A percentile compares a stretch with the other conserved stretches of the same genome.
phyloP scores from a whole-genome alignment of 2,329 filamentous ascomycete species.

The Tolypocladium paradoxum region DNA sequence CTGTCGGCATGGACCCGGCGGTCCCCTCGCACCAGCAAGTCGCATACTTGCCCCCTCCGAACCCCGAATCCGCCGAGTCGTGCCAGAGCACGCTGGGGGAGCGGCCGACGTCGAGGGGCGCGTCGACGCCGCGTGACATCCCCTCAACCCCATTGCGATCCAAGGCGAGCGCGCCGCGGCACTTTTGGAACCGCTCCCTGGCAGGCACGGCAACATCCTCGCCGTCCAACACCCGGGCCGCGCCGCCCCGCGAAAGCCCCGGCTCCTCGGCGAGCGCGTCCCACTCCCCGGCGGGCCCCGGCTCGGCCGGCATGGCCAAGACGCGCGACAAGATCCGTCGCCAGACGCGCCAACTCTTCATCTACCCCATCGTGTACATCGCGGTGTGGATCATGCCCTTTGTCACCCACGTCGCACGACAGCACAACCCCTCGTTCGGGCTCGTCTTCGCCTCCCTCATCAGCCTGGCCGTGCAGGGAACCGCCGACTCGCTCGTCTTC shows the following conservation, averaged over 20 bases:
- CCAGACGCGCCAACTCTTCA: constrained; percentile 62
- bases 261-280: constrained; percentile 6
- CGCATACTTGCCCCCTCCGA: not conserved
- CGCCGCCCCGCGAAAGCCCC: constrained; percentile 9
- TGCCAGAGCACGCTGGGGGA: not conserved
- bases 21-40: not conserved
- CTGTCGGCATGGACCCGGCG: not conserved
- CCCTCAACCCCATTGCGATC: not conserved
- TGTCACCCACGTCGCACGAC: constrained; percentile 43
- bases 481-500: constrained; percentile 59
- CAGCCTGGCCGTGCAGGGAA: constrained; percentile 54
- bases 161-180: not conserved
- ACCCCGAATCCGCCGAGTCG: not conserved
- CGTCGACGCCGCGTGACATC: not conserved
- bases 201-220: constrained; percentile 8
- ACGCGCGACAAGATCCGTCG: constrained; percentile 48
- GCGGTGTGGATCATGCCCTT: constrained; percentile 65
- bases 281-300: constrained; percentile 9
- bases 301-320: constrained; percentile 18
- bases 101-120: not conserved
- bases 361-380: constrained; percentile 66
- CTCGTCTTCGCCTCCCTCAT: constrained; percentile 44
- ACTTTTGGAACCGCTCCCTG: not conserved
- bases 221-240: constrained; percentile 14
- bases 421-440: constrained; percentile 36